Evolutionary conservation across 306 rosid genomes (phyloP).

Genomic region (Medicago ruthenica): DNA sequence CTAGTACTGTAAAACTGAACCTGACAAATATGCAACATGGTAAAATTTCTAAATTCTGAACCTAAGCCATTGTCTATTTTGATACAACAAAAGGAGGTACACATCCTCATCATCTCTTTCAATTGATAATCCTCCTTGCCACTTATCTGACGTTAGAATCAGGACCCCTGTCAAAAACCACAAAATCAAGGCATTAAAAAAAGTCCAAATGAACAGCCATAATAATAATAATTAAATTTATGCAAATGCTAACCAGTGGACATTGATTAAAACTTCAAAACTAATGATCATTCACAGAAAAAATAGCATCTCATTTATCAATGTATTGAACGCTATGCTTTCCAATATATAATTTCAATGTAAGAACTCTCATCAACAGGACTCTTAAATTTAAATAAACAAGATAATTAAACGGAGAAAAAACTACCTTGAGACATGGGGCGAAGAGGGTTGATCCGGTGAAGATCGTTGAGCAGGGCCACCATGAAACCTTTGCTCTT

Average conservation of each 20-base stretch:
- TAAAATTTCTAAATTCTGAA: slow-evolving; percentile 50
- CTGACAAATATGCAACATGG: slow-evolving; percentile 40
- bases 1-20: slow-evolving; percentile 39
- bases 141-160: slow-evolving; percentile 53
- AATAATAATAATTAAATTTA: neutral
- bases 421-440: slow-evolving; percentile 75
- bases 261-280: neutral
- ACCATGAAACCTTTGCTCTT: slow-evolving; percentile 80
- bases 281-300: neutral
- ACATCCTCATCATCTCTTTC: slow-evolving; percentile 52
- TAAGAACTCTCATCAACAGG: neutral
- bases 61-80: slow-evolving; percentile 45
- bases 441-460: slow-evolving; percentile 89
- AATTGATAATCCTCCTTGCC: slow-evolving; percentile 46
- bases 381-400: neutral
- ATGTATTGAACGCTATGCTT: neutral
- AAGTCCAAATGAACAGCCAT: slow-evolving; percentile 24
- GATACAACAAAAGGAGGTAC: slow-evolving; percentile 36
- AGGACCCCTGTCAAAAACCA: slow-evolving; percentile 56
- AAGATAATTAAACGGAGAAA: neutral
- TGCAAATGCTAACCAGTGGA: neutral
- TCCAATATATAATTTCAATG: neutral
- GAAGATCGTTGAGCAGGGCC: slow-evolving; percentile 70
- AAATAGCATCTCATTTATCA: neutral
- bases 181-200: slow-evolving; percentile 44